Evolutionary conservation across 176 grass and related monocot species (phyloP).

Genomic region (Olyra latifolia): DNA sequence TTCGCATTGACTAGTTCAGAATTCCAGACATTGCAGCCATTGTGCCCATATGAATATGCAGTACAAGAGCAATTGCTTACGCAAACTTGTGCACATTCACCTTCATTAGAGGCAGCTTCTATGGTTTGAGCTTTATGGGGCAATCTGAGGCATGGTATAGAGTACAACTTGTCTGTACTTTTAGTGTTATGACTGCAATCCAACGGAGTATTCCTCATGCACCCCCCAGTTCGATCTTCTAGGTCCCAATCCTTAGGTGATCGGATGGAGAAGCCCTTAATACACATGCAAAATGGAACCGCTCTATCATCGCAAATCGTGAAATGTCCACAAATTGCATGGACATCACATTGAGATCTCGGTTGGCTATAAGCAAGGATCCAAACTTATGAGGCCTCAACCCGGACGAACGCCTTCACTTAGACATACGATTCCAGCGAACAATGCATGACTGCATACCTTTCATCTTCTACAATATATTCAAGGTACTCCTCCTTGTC

Average conservation of each 20-base stretch:
- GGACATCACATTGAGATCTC: background rate
- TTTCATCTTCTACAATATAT: background rate
- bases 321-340: background rate
- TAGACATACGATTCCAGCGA: background rate
- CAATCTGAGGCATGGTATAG: slow-evolving; percentile 19
- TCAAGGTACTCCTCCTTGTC: too few species aligned
- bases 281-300: background rate
- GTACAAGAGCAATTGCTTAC: too few species aligned
- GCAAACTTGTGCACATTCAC: background rate
- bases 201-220: slow-evolving; percentile 29
- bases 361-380: background rate
- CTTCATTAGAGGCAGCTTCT: background rate
- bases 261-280: background rate
- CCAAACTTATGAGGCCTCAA: background rate
- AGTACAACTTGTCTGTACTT: slow-evolving; percentile 45
- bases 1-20: too few species aligned
- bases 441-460: background rate
- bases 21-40: too few species aligned
- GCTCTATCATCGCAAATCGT: background rate
- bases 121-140: background rate
- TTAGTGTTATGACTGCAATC: slow-evolving; percentile 24
- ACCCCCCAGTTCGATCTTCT: background rate
- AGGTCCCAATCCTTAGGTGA: background rate
- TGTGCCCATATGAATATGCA: too few species aligned
- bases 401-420: background rate